phyloP scores from a whole-genome alignment of 805 yeast species.

The Candida cerambycidarum region DNA sequence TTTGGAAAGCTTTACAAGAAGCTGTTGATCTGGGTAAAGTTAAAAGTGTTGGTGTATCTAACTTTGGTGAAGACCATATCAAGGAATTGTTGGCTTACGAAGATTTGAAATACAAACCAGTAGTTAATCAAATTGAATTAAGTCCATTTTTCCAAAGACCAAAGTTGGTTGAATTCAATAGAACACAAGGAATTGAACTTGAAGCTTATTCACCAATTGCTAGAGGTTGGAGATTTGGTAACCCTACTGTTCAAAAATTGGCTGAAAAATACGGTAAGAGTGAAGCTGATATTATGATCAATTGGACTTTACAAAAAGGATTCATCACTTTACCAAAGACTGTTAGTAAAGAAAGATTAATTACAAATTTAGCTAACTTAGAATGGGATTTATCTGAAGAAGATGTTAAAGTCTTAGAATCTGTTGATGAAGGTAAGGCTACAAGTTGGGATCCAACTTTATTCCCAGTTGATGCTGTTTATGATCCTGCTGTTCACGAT shows the following conservation, averaged over 20 bases:
- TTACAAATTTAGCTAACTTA: constrained; percentile 40
- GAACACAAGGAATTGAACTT: constrained; percentile 52
- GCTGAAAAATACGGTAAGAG: constrained; percentile 50
- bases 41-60: constrained; percentile 36
- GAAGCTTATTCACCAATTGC: constrained; percentile 84
- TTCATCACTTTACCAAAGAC: constrained; percentile 73
- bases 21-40: constrained; percentile 56
- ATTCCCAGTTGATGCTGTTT: constrained; percentile 2
- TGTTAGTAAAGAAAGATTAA: constrained; percentile 49
- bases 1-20: constrained; percentile 81
- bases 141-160: constrained; percentile 60
- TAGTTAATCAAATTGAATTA: constrained; percentile 33
- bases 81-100: constrained; percentile 20
- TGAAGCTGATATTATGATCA: constrained; percentile 32
- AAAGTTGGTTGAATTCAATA: constrained; percentile 54
- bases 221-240: constrained; percentile 38
- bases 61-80: constrained; percentile 29
- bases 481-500: neutral
- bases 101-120: constrained; percentile 29
- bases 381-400: constrained; percentile 25
- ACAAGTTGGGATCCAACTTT: constrained; percentile 3
- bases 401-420: constrained; percentile 24
- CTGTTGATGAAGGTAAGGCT: constrained; percentile 24
- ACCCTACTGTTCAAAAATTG: constrained; percentile 50
- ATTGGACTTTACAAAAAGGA: constrained; percentile 72